Evolutionary conservation across 2,329 filamentous ascomycete species (phyloP).

Genomic region (Alternaria sp.): DNA sequence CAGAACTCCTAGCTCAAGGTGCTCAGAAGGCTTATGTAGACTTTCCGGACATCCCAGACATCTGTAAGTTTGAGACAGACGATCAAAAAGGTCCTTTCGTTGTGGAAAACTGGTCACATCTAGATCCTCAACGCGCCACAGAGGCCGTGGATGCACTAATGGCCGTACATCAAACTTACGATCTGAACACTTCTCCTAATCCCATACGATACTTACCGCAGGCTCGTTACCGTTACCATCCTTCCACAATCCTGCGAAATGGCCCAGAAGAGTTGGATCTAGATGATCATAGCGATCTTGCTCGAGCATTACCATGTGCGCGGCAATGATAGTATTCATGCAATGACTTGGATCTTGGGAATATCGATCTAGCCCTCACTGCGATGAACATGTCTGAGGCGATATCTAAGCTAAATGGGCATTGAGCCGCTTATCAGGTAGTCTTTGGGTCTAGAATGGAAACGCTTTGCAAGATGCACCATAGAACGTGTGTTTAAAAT

Average conservation of each 20-base stretch:
- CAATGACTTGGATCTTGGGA: not conserved
- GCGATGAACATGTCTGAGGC: not conserved
- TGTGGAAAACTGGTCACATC: not conserved
- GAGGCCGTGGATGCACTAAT: conserved; percentile 8
- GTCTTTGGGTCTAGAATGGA: not conserved
- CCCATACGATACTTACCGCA: not conserved
- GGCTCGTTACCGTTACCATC: not conserved
- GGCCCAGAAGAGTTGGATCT: not conserved
- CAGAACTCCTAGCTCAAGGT: not conserved
- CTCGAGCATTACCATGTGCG: not conserved
- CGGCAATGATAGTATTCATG: not conserved
- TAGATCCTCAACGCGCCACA: not conserved
- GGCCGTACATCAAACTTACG: conserved; percentile 5
- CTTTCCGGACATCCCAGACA: conserved; percentile 1
- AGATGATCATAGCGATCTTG: not conserved
- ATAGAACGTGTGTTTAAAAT: not conserved
- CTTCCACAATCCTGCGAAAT: not conserved
- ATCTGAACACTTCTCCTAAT: not conserved
- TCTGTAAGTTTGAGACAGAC: not conserved
- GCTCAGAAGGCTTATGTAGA: not conserved
- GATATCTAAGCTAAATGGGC: not conserved
- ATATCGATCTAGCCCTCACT: not conserved
- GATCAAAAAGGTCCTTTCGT: not conserved
- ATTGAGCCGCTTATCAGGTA: not conserved
- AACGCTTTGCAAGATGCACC: not conserved